Evolutionary conservation across 108 stramenopile genomes (phyloP).

Genomic region (Bacterosira constricta): DNA sequence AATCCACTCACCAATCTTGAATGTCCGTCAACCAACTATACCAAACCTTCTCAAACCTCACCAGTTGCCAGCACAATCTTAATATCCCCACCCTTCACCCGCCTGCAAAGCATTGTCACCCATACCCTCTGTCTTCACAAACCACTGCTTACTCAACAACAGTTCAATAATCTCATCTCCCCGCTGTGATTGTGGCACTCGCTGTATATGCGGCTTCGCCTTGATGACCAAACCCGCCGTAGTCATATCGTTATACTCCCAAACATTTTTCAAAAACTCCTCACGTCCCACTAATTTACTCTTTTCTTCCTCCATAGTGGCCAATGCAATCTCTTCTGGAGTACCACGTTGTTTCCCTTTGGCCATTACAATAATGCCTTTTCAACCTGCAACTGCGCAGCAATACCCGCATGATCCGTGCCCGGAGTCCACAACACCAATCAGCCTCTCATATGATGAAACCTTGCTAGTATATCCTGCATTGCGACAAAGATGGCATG

Average conservation of each 20-base stretch:
- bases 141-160: conserved; percentile 97
- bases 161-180: conserved; percentile 98
- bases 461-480: conserved; percentile 96
- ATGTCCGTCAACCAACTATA: conserved; percentile 90
- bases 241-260: conserved; percentile 96
- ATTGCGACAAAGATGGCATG: conserved; percentile 98
- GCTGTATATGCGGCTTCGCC: conserved; percentile 83
- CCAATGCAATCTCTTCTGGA: conserved; percentile 20
- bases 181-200: conserved; percentile 94
- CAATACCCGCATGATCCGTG: conserved; percentile 99
- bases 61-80: conserved; percentile 90
- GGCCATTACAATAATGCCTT: conserved; percentile 66
- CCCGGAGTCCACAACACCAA: conserved; percentile 96
- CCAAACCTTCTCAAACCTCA: conserved; percentile 93
- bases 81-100: conserved; percentile 88
- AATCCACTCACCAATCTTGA: conserved; percentile 93
- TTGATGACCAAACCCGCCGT: conserved; percentile 78
- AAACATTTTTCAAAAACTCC: conserved; percentile 86
- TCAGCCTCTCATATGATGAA: conserved; percentile 96
- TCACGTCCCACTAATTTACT: conserved; percentile 90
- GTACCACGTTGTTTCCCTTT: conserved; percentile 69
- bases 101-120: conserved; percentile 85
- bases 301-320: conserved; percentile 73
- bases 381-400: conserved; percentile 98
- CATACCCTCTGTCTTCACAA: conserved; percentile 92